Base-by-base conservation (phyloP, 768 basidiomycete species). In the Bullera alba region DNA sequence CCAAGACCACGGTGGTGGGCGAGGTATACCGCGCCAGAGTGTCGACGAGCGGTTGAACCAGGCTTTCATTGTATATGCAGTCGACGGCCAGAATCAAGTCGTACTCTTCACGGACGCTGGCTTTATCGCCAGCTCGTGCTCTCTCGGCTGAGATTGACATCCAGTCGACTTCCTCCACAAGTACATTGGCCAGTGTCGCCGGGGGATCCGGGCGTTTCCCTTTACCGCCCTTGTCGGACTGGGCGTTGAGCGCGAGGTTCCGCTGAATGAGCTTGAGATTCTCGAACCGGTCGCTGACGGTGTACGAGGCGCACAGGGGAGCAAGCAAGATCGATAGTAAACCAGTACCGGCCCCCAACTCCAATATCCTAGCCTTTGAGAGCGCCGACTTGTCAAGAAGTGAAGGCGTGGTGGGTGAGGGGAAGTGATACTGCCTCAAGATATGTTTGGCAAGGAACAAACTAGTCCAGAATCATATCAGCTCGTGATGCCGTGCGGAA, bases 1-100 rank as follows among this genome's bases (percentile, higher is more conserved):
- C 63, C 62, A 59, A 63, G 7, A 65, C 68, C 3, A 63, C 46
- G 15, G 66, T 62, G 30, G 43, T 49, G 4, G 12, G 30, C 1
- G 47, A 45, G 38, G 61, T 56, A 45, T 67, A 70, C 16, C 47
- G 36, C 16, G 50, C 55, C 26, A 72, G 38, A 1, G 68, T 65
- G 27, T 68, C 61, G 1, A 70, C 60, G 22, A 72, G 42, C 4
- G 70, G 70, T 43, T 58, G 56, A 2, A 65, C 54, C 3, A 72
- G 56, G n/a, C 61, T 44, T 48, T 72, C 70, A 42, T 72, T 72
- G 51, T 65, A 72, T 22, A 72, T 65, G 46, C 70, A 72, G 47
- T 72, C 70, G 2, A 72, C 68, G 1, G 63, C 64, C 12, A 72
- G 34, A 23, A 70, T 46, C 3, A 69, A 46, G 32, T 72, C 63